Base-by-base conservation (phyloP, 108 stramenopile species). In the Nannochloropsis gaditana region DNA sequence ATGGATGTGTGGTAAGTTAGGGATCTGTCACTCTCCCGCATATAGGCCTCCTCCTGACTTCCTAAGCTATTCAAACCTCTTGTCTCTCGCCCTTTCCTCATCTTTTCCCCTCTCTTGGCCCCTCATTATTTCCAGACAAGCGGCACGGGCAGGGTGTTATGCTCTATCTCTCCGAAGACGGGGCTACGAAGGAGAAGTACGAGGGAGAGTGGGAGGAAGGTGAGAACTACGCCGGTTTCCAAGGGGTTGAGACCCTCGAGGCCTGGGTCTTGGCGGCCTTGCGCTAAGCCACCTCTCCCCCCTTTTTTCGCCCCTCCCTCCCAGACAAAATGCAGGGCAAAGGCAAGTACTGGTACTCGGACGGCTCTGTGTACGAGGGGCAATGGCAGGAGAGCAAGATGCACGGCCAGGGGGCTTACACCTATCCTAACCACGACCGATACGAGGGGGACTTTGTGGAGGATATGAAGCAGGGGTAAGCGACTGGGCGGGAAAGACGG, bases 61-160 rank as follows among this genome's bases (percentile, higher is more conserved):
- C 59, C 59, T 6, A 15, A 15, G 19, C n/a, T 73, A 2, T 73
- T 50, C 47, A 10, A 11, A 10, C 15, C 47, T 50, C 15, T 50
- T 15, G 11, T 50, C 47, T 50, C 47, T 15, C 59, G 2, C 59
- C n/a, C 59, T n/a, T n/a, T 73, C 59, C 59, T 73, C n/a, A n/a
- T 73, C n/a, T 73, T 73, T 73, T 73, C n/a, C 2, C n/a, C n/a
- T 73, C 15, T 0, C 59, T n/a, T n/a, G n/a, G 3, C 8, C 59
- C 59, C 59, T 73, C 8, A 15, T 6, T 73, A 15, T n/a, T 2
- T 73, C 59, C 59, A 79, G 86, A 90, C 80, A 90, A 90, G 85
- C 83, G 87, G 31, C 80, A 91, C 73, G 91, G 91, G 15, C 42
- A 83, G 44, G 91, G 91, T 11, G 90, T 82, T 9, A 31, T 84